Conservation (phyloP, 2,329 filamentous ascomycete genomes). For the Calonectria montana region DNA sequence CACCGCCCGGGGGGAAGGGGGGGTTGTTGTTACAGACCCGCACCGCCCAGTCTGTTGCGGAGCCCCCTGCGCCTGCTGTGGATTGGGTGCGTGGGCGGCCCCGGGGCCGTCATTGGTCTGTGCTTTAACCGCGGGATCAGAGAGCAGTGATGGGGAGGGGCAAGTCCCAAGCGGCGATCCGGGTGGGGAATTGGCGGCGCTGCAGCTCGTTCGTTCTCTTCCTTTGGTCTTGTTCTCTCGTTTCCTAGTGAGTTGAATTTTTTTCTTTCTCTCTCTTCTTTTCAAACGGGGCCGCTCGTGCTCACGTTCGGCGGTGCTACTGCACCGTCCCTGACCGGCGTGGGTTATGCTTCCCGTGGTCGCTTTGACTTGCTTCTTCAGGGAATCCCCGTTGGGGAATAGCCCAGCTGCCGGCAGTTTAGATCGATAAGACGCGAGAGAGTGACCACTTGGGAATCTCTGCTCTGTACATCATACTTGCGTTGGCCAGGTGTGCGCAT, state of each 20-base stretch:
- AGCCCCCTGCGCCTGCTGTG: slow-evolving; percentile 20
- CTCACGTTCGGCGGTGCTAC: background rate
- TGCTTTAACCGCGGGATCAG: slow-evolving; percentile 1
- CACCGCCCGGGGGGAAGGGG: background rate
- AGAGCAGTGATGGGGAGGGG: background rate
- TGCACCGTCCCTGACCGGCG: background rate
- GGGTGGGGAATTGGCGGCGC: background rate
- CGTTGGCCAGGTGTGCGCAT: background rate
- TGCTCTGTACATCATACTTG: background rate
- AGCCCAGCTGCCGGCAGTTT: slow-evolving; percentile 18
- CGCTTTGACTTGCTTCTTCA: slow-evolving; percentile 15
- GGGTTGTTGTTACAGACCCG: too few species aligned
- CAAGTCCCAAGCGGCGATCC: background rate
- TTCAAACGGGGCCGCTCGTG: background rate
- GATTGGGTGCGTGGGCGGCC: slow-evolving; percentile 37
- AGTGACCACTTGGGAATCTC: background rate
- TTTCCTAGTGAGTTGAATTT: background rate
- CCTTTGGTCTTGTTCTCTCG: background rate
- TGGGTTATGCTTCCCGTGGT: background rate
- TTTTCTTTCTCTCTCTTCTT: background rate
- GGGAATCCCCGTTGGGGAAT: background rate
- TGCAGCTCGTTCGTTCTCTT: background rate
- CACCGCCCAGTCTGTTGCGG: background rate
- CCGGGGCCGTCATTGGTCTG: slow-evolving; percentile 36
- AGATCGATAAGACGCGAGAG: background rate